A percentile compares a stretch with the other conserved stretches of the same genome.
Conservation (phyloP, 1,284 basidiomycete species). For the Cryptococcus wingfieldii region DNA sequence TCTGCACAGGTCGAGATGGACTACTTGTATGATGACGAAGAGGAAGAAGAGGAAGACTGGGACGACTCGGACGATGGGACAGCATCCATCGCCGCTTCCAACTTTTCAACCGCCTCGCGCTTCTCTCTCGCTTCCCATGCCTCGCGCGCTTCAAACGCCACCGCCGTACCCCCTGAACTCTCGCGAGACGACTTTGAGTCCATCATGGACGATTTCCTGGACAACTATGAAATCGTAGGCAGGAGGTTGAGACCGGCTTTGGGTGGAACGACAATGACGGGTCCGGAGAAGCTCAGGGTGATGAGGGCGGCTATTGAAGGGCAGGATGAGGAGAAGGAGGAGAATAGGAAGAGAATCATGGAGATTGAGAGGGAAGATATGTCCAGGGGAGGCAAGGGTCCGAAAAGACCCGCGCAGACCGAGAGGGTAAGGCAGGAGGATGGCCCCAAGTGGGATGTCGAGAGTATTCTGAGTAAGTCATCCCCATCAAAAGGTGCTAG, state of each 20-base stretch:
- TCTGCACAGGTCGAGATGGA: constrained; percentile 62
- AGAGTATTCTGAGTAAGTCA: constrained; percentile 80
- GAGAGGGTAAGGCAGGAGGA: constrained; percentile 53
- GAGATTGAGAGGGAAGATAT: constrained; percentile 52
- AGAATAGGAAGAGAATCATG: constrained; percentile 59
- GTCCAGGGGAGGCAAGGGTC: constrained; percentile 1
- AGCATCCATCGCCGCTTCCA: constrained; percentile 38
- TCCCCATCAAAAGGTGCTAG: not conserved
- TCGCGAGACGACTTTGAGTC: constrained; percentile 81
- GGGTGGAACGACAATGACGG: constrained; percentile 58
- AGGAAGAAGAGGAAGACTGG: constrained; percentile 53
- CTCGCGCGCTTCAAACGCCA: constrained; percentile 21
- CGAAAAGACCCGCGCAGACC: constrained; percentile 50
- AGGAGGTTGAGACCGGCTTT: constrained; percentile 71
- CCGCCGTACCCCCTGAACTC: constrained; percentile 62
- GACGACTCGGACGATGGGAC: constrained; percentile 50
- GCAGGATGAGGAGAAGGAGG: constrained; percentile 55
- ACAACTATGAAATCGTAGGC: constrained; percentile 86
- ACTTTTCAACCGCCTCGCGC: constrained; percentile 24
- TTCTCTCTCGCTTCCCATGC: constrained; percentile 31
- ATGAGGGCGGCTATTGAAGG: constrained; percentile 73
- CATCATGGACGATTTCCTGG: constrained; percentile 92
- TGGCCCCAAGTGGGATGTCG: constrained; percentile 86
- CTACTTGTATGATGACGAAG: constrained; percentile 57
- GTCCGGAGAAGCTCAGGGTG: constrained; percentile 71